Evolutionary conservation across 2,329 filamentous ascomycete genomes (phyloP).

Genomic region (Aspergillus sp.): DNA sequence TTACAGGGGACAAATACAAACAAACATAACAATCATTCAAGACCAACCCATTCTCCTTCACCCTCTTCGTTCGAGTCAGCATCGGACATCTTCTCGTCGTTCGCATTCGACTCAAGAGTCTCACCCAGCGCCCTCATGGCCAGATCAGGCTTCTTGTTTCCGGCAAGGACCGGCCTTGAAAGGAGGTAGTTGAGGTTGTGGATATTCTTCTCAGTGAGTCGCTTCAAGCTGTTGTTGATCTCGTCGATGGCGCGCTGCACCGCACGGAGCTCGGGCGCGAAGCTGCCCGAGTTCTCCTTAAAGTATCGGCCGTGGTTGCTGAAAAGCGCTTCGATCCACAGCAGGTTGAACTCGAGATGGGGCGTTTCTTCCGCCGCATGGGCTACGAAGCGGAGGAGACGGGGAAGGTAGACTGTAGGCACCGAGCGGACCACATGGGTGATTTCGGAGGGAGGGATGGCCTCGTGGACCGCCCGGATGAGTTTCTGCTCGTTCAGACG

Average conservation of each 20-base stretch:
- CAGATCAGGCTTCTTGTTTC: constrained; percentile 28
- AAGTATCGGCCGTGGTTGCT: constrained; percentile 83
- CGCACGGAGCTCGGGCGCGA: constrained; percentile 81
- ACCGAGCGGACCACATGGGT: constrained; percentile 74
- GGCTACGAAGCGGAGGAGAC: constrained; percentile 83
- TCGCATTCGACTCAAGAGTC: constrained; percentile 19
- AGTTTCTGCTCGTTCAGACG: constrained; percentile 84
- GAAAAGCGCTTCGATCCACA: constrained; percentile 84
- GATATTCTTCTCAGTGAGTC: constrained; percentile 81
- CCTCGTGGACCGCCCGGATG: constrained; percentile 82
- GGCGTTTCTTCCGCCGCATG: constrained; percentile 85
- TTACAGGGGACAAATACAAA: constrained; percentile 21
- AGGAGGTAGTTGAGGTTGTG: constrained; percentile 86
- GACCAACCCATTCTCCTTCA: constrained; percentile 57
- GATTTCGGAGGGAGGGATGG: constrained; percentile 74
- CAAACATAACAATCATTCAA: constrained; percentile 45
- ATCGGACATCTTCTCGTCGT: constrained; percentile 34
- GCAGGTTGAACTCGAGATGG: constrained; percentile 89
- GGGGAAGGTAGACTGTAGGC: constrained; percentile 81
- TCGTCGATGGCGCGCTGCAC: constrained; percentile 77
- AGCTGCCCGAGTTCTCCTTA: constrained; percentile 74
- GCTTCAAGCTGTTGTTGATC: constrained; percentile 80
- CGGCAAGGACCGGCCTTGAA: constrained; percentile 49
- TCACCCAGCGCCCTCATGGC: constrained; percentile 31
- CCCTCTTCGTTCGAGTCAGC: constrained; percentile 42